Evolutionary conservation across 345 rosid species (phyloP), one percentile per base, ranked within the genome.

Genomic region (Euphorbia pulcherrima): DNA sequence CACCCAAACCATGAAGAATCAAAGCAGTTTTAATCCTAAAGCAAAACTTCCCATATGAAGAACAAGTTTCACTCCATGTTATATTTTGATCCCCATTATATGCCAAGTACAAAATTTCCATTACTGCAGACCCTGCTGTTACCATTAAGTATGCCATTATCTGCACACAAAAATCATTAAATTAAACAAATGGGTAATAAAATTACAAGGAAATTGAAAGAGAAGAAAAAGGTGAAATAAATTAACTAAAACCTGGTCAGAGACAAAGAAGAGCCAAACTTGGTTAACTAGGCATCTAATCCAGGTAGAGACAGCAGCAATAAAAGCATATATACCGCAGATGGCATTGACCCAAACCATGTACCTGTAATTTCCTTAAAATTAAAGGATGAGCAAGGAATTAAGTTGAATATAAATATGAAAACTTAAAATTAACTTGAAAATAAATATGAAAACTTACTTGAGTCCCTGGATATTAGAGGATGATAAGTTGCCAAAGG

Each of bases 31-130:
- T 78, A 80, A 88, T 80, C 74, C 71, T 83, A 13, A 68, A 62
- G 83, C 96, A 91, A 57, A 82, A 89, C 47, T 80, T 83, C 35
- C 87, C 85, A 67, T 84, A 88, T 6, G 85, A 70, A 70, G 69
- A 69, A 78, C 96, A 86, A 50, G 86, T 82, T 81, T 91, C 91
- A 72, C 97, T 93, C 98, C 97, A 93, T 60, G 97, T 80, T 59
- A 93, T 81, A 72, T 50, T 61, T 48, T 40, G 72, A 65, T 90
- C 95, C 11, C 97, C 97, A 62, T 78, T 83, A 76, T 86, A 83
- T 1, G 84, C 87, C 17, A 91, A 69, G 70, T 82, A 77, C 47
- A 91, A 23, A 50, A 91, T 79, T 77, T 94, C 95, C 57, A 79
- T 47, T 24, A 76, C 88, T 50, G 91, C 96, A 27, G 90, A 89